Evolutionary conservation across 176 grass and related monocot genomes (phyloP).

Genomic region (Oryza longistaminata): DNA sequence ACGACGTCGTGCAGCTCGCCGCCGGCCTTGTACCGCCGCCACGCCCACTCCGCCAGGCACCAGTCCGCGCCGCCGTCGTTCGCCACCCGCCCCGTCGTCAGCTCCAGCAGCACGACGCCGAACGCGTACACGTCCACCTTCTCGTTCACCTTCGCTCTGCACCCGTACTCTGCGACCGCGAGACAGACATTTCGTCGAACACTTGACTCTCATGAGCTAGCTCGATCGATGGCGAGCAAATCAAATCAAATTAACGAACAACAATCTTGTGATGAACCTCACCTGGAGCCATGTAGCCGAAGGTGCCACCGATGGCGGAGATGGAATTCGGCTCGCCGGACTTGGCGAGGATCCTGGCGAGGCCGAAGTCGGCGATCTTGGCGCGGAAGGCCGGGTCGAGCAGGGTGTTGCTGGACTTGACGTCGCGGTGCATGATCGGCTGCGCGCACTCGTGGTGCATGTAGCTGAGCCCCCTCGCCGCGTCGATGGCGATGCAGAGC

Average conservation of each 20-base stretch:
- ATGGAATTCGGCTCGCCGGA: conserved; percentile 45
- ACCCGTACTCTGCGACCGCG: conserved; percentile 46
- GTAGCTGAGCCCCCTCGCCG: conserved; percentile 51
- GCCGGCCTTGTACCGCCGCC: conserved; percentile 32
- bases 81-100: conserved; percentile 43
- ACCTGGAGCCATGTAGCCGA: conserved; percentile 88
- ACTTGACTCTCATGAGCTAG: background rate
- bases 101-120: conserved; percentile 75
- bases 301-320: conserved; percentile 50
- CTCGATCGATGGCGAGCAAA: background rate
- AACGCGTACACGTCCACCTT: conserved; percentile 89
- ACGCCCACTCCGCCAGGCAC: conserved; percentile 56
- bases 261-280: background rate
- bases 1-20: conserved; percentile 28
- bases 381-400: conserved; percentile 51
- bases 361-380: conserved; percentile 71
- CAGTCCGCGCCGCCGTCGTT: conserved; percentile 29
- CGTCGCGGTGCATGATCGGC: conserved; percentile 61
- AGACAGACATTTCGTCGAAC: too few species aligned
- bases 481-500: conserved; percentile 59
- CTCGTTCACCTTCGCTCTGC: conserved; percentile 43
- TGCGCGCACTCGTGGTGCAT: conserved; percentile 59
- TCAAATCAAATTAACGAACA: background rate
- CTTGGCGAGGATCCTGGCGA: conserved; percentile 53
- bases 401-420: conserved; percentile 86